Evolutionary conservation across 495 filamentous ascomycete species (phyloP).

Genomic region (Penicillium coprophilum): DNA sequence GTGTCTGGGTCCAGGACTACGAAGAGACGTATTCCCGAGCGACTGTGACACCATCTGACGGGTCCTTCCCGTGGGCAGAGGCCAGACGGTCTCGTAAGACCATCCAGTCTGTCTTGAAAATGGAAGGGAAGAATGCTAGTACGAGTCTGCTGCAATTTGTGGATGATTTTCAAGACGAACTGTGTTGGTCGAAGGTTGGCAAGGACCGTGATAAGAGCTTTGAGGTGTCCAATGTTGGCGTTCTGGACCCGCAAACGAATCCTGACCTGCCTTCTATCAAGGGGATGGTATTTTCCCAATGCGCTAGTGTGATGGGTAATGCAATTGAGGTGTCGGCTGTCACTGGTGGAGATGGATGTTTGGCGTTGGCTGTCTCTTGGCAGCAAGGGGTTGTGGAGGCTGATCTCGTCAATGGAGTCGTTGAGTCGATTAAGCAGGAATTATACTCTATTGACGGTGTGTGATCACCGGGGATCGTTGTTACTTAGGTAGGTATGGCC

Average conservation of each 20-base stretch:
- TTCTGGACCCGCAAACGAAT: conserved; percentile 24
- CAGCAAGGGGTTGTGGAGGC: conserved; percentile 39
- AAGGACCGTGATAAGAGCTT: conserved; percentile 32
- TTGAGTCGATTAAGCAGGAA: conserved; percentile 26
- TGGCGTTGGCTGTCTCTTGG: conserved; percentile 40
- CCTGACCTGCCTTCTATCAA: conserved; percentile 28
- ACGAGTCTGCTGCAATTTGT: conserved; percentile 43
- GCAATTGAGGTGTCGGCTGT: conserved; percentile 39
- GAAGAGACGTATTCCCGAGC: conserved; percentile 21
- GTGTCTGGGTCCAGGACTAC: conserved; percentile 36
- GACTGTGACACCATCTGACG: background rate
- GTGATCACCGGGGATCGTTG: background rate
- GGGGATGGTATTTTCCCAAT: conserved; percentile 47
- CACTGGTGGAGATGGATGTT: conserved; percentile 41
- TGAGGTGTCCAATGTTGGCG: conserved; percentile 49
- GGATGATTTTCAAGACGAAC: conserved; percentile 29
- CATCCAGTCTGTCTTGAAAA: conserved; percentile 29
- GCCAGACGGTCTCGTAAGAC: conserved; percentile 32
- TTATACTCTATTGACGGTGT: conserved; percentile 11
- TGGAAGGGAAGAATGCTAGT: conserved; percentile 35
- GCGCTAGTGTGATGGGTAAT: conserved; percentile 40
- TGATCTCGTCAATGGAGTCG: conserved; percentile 20
- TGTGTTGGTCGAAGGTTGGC: conserved; percentile 38
- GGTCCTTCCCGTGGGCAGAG: conserved; percentile 38
- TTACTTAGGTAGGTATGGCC: background rate